Conservation (phyloP, 2,329 filamentous ascomycete species). For the Ustilaginoidea virens region DNA sequence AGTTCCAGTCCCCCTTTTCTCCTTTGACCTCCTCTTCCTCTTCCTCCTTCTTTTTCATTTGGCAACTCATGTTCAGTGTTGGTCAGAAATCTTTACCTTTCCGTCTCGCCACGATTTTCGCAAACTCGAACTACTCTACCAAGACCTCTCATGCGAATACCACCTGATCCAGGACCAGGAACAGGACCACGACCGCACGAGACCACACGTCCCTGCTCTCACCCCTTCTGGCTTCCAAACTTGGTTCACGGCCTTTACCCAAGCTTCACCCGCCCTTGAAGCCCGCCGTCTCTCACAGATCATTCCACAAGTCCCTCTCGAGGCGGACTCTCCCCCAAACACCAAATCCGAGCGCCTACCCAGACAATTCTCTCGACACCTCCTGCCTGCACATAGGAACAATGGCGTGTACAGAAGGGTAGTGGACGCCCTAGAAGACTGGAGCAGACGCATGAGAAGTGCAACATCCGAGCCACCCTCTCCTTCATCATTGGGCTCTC, state of each 20-base stretch:
- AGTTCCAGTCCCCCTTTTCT: too few relatives aligned
- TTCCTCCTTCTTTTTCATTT: too few relatives aligned
- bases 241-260: conserved; percentile 60
- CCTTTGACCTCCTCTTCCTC: too few relatives aligned
- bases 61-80: too few relatives aligned
- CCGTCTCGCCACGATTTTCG: conserved; percentile 11
- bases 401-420: conserved; percentile 41
- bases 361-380: conserved; percentile 57
- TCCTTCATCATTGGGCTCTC: conserved; percentile 1
- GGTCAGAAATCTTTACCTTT: conserved; percentile 39
- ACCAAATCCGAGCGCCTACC: conserved; percentile 60
- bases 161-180: conserved; percentile 43
- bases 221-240: conserved; percentile 52
- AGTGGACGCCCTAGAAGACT: conserved; percentile 40
- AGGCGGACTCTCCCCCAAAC: conserved; percentile 27
- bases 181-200: conserved; percentile 30
- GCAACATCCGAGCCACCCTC: not conserved
- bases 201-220: conserved; percentile 46
- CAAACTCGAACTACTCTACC: conserved; percentile 33
- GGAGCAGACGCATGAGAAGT: conserved; percentile 9
- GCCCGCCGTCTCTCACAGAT: conserved; percentile 53
- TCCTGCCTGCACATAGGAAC: conserved; percentile 50
- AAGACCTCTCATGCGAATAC: conserved; percentile 39
- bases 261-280: conserved; percentile 63
- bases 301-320: conserved; percentile 54